Evolutionary conservation across 2,329 filamentous ascomycete species (phyloP).

Genomic region (Huntiella abstrusa): DNA sequence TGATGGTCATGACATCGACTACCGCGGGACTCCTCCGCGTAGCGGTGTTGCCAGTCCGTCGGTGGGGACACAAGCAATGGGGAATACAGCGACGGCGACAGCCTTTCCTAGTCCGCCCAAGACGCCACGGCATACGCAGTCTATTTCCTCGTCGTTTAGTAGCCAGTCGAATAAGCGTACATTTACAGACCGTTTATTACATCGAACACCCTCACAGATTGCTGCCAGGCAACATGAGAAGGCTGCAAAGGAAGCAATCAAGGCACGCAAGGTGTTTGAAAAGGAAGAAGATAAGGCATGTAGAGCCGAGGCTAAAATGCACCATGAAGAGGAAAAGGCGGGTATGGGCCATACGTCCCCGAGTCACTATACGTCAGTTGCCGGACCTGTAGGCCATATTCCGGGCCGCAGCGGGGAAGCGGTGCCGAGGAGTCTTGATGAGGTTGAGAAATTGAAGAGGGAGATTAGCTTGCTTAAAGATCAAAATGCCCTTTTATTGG

Average conservation of each 20-base stretch:
- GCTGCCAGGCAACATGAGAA: slow-evolving; percentile 4
- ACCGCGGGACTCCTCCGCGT: not conserved
- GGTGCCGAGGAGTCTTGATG: slow-evolving; percentile 14
- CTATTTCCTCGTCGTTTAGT: not conserved
- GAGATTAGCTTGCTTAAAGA: slow-evolving; percentile 38
- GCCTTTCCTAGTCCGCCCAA: too few species aligned
- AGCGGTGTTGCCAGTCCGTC: too few species aligned
- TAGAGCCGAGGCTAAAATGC: slow-evolving; percentile 32
- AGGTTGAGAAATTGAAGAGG: slow-evolving; percentile 32
- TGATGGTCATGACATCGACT: not conserved
- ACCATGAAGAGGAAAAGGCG: slow-evolving; percentile 27
- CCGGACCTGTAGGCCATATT: not conserved
- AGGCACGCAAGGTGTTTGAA: slow-evolving; percentile 29
- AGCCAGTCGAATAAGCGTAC: slow-evolving; percentile 1
- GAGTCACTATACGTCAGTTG: not conserved
- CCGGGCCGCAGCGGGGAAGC: not conserved
- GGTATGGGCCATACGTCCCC: slow-evolving; percentile 14
- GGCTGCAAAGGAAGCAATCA: slow-evolving; percentile 21
- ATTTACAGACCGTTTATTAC: slow-evolving; percentile 4
- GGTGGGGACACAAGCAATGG: too few species aligned
- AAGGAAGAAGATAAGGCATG: slow-evolving; percentile 28
- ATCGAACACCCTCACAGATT: slow-evolving; percentile 1
- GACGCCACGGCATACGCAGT: not conserved
- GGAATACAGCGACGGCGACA: too few species aligned
- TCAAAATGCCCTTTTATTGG: slow-evolving; percentile 40